phyloP scores from a whole-genome alignment of 2,329 filamentous ascomycete species.

The Cercospora sp. region DNA sequence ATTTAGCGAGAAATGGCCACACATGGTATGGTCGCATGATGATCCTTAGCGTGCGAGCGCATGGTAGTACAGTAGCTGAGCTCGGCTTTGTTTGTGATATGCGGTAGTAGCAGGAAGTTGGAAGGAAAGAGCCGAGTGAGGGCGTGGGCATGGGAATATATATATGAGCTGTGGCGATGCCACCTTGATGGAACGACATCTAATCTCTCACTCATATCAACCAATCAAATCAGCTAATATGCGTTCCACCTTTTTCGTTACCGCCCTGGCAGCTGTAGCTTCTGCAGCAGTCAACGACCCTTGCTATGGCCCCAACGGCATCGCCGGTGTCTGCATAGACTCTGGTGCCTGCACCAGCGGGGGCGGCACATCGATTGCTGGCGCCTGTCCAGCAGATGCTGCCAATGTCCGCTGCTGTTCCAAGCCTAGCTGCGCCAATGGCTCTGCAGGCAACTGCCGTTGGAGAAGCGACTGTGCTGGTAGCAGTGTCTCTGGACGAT shows the following conservation, averaged over 20 bases:
- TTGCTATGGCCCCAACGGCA: slow-evolving; percentile 5
- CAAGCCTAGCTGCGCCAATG: slow-evolving; percentile 6
- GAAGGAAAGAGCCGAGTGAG: not conserved
- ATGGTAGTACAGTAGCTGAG: not conserved
- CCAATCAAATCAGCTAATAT: not conserved
- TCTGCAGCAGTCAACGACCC: slow-evolving; percentile 11
- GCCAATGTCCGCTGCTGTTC: slow-evolving; percentile 13
- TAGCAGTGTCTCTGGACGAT: slow-evolving; percentile 1
- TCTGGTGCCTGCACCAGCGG: not conserved
- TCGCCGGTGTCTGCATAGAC: slow-evolving; percentile 9
- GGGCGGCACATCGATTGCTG: slow-evolving; percentile 4
- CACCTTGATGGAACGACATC: not conserved
- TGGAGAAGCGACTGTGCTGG: slow-evolving; percentile 11
- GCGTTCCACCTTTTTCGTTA: not conserved
- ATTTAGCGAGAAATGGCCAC: not conserved
- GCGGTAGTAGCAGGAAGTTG: not conserved
- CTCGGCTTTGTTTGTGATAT: not conserved
- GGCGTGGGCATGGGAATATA: not conserved
- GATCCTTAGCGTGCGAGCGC: not conserved
- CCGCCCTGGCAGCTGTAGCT: not conserved
- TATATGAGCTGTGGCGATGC: not conserved
- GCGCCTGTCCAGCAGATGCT: slow-evolving; percentile 10
- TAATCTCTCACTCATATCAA: not conserved
- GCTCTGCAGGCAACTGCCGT: slow-evolving; percentile 10
- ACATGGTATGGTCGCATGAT: not conserved